A percentile compares a stretch with the other conserved stretches of the same genome.
These are phyloP conservation scores for Periconia sp. DNA, from an alignment of 2,329 filamentous ascomycete genomes.

Conservation along the genomic window DNA sequence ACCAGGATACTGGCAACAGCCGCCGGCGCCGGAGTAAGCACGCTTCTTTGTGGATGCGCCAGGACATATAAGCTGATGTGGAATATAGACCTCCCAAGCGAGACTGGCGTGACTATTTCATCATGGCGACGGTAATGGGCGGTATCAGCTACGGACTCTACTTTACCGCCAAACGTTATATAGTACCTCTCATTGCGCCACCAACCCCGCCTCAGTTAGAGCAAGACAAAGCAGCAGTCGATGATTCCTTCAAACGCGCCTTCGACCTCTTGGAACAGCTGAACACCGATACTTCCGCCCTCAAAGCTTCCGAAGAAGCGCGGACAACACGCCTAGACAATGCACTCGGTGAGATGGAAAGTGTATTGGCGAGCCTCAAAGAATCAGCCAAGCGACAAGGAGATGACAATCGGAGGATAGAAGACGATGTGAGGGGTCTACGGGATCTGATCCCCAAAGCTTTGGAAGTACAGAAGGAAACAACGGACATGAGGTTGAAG, in stretches of 20 bases:
- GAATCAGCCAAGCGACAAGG: conserved; percentile 78
- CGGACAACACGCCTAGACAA: conserved; percentile 81
- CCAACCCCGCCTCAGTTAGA: conserved; percentile 92
- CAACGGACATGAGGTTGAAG: conserved; percentile 76
- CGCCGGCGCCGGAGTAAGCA: conserved; percentile 56
- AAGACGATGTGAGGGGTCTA: conserved; percentile 80
- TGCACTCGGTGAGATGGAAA: conserved; percentile 81
- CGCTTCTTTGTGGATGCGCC: no score
- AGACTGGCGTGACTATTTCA: conserved; percentile 99
- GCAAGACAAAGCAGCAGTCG: conserved; percentile 89
- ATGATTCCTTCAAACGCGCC: conserved; percentile 89
- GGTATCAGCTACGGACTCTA: conserved; percentile 89
- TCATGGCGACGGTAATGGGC: conserved; percentile 94
- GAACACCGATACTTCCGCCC: conserved; percentile 80
- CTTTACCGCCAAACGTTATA: conserved; percentile 83
- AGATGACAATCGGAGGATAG: conserved; percentile 82
- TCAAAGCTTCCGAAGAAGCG: conserved; percentile 84
- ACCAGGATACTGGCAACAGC: conserved; percentile 55
- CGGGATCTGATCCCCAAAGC: conserved; percentile 87
- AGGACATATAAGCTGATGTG: conserved; percentile 18
- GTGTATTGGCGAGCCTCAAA: conserved; percentile 79
- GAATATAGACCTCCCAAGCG: conserved; percentile 62
- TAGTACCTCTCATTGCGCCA: conserved; percentile 86
- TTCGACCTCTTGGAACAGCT: conserved; percentile 92
- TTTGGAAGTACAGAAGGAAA: conserved; percentile 82